Evolutionary conservation across 768 basidiomycete genomes (phyloP), one percentile per base, ranked within the genome.

Genomic region (Daedaleopsis sinensis): DNA sequence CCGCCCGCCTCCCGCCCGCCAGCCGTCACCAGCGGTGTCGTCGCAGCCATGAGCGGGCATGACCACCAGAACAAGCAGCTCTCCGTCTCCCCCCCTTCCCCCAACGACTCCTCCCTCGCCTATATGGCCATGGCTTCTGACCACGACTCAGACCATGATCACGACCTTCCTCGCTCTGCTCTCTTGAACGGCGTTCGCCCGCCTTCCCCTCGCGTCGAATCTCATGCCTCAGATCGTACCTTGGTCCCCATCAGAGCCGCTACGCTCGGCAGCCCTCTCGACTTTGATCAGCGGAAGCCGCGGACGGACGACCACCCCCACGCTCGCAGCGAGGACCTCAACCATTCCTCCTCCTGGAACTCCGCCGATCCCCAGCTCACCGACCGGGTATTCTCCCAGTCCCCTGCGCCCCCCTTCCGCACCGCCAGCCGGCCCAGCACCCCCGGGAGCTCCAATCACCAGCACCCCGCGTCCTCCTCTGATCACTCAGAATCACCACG

Each of bases 261-360:
- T 57, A 91, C 89, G 13, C 70, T 85, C 58, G 79, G 81, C 61
- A 76, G 81, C 38, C 69, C 85, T 56, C 72, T 77, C 65, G 84
- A 87, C 74, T 78, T 81, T 55, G 79, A 83, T 75, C 80, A 82
- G 68, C 79, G 77, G 77, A 80, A 70, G 61, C 72, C 65, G 23
- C 74, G 69, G 64, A 69, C 72, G 66, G 74, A 73, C 67, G 64
- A 67, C 11, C 66, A 67, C 43, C 69, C 82, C 60, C 84, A 88
- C 70, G 77, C 88, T 60, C 86, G 82, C 56, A 92, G 90, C 75
- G 82, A 89, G 68, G 90, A 91, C 76, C 77, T 90, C 54, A 88
- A 84, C 73, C 90, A 91, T 72, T 68, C 73, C 49, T 66, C 59
- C 39, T 65, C 71, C 49, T 67, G 67, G 49, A 58, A 59, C 38